These are phyloP conservation scores for Macrophomina pseudophaseolina DNA, from an alignment of 2,329 filamentous ascomycete species.

Conservation along the genomic window DNA sequence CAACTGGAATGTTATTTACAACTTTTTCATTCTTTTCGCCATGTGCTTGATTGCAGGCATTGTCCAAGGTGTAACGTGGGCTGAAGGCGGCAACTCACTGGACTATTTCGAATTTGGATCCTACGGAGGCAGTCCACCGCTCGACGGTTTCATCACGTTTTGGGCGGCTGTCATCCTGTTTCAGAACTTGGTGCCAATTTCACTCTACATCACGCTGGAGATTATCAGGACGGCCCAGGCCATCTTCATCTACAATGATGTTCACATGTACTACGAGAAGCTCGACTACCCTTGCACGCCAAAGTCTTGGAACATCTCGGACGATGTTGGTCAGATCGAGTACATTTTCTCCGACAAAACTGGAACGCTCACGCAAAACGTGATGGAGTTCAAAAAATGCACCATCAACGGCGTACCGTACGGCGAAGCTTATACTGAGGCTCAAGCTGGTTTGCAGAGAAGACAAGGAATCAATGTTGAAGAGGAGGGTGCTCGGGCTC, in stretches of 20 bases:
- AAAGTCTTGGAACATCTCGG: conserved; percentile 98
- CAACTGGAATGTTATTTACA: conserved; percentile 97
- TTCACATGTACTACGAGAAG: conserved; percentile 95
- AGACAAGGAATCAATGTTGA: conserved; percentile 86
- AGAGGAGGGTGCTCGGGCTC: conserved; percentile 73
- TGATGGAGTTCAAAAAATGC: conserved; percentile 99
- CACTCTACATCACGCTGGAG: conserved; percentile 95
- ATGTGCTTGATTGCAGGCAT: conserved; percentile 90
- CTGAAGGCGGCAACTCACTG: conserved; percentile 73
- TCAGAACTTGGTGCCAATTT: conserved; percentile 98
- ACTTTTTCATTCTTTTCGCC: conserved; percentile 84
- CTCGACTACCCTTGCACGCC: conserved; percentile 95
- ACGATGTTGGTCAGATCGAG: conserved; percentile 96
- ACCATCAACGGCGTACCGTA: conserved; percentile 96
- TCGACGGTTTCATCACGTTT: conserved; percentile 95
- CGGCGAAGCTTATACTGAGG: conserved; percentile 96
- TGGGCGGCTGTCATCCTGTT: conserved; percentile 94
- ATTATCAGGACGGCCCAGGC: conserved; percentile 93
- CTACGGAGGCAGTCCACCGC: conserved; percentile 71
- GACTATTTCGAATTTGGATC: conserved; percentile 85
- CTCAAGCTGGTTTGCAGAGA: conserved; percentile 94
- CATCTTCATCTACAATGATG: conserved; percentile 96
- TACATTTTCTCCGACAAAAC: conserved; percentile 99
- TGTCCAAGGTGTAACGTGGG: conserved; percentile 84
- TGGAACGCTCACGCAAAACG: conserved; percentile 86